phyloP scores from a whole-genome alignment of 768 basidiomycete genomes.

The Chiua virens region DNA sequence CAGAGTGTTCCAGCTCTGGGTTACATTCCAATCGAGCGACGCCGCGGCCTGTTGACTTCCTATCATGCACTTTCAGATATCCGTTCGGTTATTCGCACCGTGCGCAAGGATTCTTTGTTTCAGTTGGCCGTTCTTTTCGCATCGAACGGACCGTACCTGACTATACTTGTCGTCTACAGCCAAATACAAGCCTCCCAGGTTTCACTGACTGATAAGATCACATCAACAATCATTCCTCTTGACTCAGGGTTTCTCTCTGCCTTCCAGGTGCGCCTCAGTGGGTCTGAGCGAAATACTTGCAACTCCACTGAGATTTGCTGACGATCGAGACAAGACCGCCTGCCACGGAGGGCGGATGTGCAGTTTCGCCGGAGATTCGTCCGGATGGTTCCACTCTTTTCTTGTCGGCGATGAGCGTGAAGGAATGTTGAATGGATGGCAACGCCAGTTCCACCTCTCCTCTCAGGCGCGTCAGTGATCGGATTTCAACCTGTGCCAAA shows the following conservation, averaged over 20 bases:
- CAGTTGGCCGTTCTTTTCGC: slow-evolving; percentile 20
- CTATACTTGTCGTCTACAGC: slow-evolving; percentile 26
- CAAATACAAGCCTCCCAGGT: slow-evolving; percentile 42
- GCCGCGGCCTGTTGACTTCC: not conserved
- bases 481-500: not conserved
- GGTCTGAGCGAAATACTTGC: not conserved
- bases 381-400: slow-evolving; percentile 51
- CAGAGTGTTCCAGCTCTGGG: no score
- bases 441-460: slow-evolving; percentile 41
- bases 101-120: slow-evolving; percentile 23
- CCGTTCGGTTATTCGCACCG: slow-evolving; percentile 16
- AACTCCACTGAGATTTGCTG: not conserved
- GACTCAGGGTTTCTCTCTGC: slow-evolving; percentile 40
- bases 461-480: slow-evolving; percentile 15
- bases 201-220: slow-evolving; percentile 35
- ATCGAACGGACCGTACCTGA: not conserved
- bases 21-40: not conserved
- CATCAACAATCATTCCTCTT: slow-evolving; percentile 22
- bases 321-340: slow-evolving; percentile 30
- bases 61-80: slow-evolving; percentile 11
- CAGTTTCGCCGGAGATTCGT: slow-evolving; percentile 50
- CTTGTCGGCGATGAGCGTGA: slow-evolving; percentile 9
- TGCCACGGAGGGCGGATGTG: slow-evolving; percentile 31
- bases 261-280: slow-evolving; percentile 39
- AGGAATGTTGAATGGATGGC: slow-evolving; percentile 34